These are phyloP conservation scores for Dothideomycetes sp. DNA, from an alignment of 2,329 filamentous ascomycete species.

Conservation along the genomic window DNA sequence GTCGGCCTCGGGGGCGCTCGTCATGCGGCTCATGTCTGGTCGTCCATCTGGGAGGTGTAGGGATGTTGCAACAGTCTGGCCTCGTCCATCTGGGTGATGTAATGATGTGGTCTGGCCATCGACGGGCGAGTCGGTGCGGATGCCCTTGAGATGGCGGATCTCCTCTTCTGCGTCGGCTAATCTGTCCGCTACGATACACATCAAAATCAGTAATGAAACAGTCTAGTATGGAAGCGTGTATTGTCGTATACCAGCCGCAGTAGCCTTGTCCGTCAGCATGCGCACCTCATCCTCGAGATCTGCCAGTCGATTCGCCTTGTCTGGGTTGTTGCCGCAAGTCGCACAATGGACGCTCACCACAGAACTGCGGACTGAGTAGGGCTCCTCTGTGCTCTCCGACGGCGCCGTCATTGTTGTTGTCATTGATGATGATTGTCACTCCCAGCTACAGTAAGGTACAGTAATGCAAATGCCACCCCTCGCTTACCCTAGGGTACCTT, in stretches of 20 bases:
- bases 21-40: conserved; percentile 11
- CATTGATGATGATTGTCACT: too few relatives aligned
- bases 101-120: conserved; percentile 12
- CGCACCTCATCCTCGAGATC: background rate
- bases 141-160: conserved; percentile 33
- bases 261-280: background rate
- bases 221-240: background rate
- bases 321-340: background rate
- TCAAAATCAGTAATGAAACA: too few relatives aligned
- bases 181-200: conserved; percentile 29
- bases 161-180: conserved; percentile 74
- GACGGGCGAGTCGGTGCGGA: conserved; percentile 16
- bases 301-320: background rate
- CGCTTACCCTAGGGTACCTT: background rate
- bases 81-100: conserved; percentile 12
- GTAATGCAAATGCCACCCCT: too few relatives aligned
- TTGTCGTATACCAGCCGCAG: background rate
- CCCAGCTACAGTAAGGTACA: too few relatives aligned
- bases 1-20: conserved; percentile 1
- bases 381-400: background rate
- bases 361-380: background rate
- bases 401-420: too few relatives aligned
- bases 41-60: background rate
- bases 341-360: background rate
- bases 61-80: conserved; percentile 17